These are phyloP conservation scores for Tylopilus sp. DNA, from an alignment of 768 basidiomycete genomes.

Conservation along the genomic window DNA sequence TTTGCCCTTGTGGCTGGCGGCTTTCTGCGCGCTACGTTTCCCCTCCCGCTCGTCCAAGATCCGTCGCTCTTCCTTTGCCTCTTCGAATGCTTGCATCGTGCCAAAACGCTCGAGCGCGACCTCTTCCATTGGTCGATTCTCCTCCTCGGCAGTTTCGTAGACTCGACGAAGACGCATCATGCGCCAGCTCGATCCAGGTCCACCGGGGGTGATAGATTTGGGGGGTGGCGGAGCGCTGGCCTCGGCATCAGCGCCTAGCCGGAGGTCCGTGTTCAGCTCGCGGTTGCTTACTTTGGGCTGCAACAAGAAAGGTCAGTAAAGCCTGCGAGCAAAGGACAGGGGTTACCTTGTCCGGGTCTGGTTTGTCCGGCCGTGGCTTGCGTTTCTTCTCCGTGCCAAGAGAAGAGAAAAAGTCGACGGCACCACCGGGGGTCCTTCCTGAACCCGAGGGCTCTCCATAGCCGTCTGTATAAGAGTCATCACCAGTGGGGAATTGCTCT, in stretches of 20 bases:
- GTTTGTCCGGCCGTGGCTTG: constrained; percentile 53
- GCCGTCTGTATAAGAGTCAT: constrained; percentile 61
- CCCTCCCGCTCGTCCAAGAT: constrained; percentile 81
- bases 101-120: constrained; percentile 90
- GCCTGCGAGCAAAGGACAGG: background rate
- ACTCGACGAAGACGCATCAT: constrained; percentile 94
- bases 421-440: constrained; percentile 49
- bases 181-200: constrained; percentile 92
- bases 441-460: constrained; percentile 52
- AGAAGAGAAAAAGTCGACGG: constrained; percentile 85
- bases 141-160: constrained; percentile 89
- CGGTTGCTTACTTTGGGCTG: constrained; percentile 59
- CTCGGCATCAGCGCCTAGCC: constrained; percentile 40
- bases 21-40: constrained; percentile 40
- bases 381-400: constrained; percentile 81
- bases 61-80: constrained; percentile 82
- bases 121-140: constrained; percentile 65
- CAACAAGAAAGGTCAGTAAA: constrained; percentile 8
- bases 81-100: constrained; percentile 78
- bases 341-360: constrained; percentile 69
- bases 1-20: constrained; percentile 36
- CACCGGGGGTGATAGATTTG: constrained; percentile 68
- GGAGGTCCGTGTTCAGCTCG: constrained; percentile 61
- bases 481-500: constrained; percentile 28
- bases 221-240: constrained; percentile 38